These are phyloP conservation scores for Ceratobasidium sp. DNA, from an alignment of 1,284 basidiomycete genomes.

Conservation along the genomic window DNA sequence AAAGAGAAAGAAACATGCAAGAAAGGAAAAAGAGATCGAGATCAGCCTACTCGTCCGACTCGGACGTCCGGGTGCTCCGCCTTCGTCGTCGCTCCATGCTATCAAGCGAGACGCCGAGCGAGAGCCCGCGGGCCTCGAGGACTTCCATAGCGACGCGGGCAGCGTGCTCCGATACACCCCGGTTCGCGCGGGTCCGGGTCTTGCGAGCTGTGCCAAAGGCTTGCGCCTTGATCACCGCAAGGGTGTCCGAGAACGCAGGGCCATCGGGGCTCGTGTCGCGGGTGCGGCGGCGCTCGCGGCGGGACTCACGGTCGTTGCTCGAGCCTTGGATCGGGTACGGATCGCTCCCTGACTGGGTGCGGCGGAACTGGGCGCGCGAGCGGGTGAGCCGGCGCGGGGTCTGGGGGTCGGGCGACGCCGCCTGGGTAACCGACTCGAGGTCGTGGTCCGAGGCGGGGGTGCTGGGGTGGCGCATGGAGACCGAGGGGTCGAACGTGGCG, in stretches of 20 bases:
- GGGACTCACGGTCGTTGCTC: conserved; percentile 48
- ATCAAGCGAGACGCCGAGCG: conserved; percentile 60
- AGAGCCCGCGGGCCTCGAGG: conserved; percentile 77
- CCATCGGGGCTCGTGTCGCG: conserved; percentile 40
- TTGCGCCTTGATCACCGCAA: conserved; percentile 87
- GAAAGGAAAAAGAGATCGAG: neutral
- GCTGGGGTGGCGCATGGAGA: conserved; percentile 43
- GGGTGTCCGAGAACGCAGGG: conserved; percentile 76
- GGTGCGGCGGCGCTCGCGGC: conserved; percentile 23
- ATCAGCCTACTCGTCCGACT: conserved; percentile 3
- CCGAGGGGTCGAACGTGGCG: conserved; percentile 24
- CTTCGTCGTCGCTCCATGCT: conserved; percentile 38
- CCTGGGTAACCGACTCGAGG: neutral
- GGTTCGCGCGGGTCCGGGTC: conserved; percentile 70
- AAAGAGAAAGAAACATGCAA: neutral
- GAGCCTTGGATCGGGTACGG: conserved; percentile 72
- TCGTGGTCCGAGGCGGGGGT: conserved; percentile 15
- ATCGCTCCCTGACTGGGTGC: conserved; percentile 29
- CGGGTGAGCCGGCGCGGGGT: conserved; percentile 27
- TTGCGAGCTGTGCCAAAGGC: conserved; percentile 83
- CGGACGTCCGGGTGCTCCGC: conserved; percentile 13
- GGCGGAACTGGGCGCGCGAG: conserved; percentile 40
- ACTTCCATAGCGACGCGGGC: conserved; percentile 80
- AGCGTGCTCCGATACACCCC: conserved; percentile 65
- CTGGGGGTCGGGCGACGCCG: conserved; percentile 7